phyloP scores from a whole-genome alignment of 1,139 yeast genomes.

The Insectozyma bohioensis region DNA sequence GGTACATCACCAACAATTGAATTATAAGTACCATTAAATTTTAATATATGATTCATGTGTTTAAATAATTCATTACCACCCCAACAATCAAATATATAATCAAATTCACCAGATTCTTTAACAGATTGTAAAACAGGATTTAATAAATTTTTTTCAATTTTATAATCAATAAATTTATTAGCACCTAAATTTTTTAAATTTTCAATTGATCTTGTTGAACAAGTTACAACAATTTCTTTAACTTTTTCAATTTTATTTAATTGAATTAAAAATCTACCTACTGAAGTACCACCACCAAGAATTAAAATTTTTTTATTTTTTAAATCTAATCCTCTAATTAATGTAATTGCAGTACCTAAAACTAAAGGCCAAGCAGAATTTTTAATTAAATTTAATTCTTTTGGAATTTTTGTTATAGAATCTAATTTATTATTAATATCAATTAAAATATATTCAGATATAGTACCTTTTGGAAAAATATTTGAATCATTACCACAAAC shows the following conservation, averaged over 20 bases:
- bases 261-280: constrained; percentile 63
- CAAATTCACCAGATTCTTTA: constrained; percentile 24
- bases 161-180: constrained; percentile 52
- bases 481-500: constrained; percentile 63
- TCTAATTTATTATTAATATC: constrained; percentile 43
- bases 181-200: constrained; percentile 52
- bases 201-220: constrained; percentile 33
- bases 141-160: constrained; percentile 21
- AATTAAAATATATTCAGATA: constrained; percentile 41
- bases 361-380: constrained; percentile 63
- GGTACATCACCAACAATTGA: constrained; percentile 44
- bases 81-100: constrained; percentile 31
- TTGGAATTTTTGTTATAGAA: constrained; percentile 48
- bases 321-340: constrained; percentile 26
- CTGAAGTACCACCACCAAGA: constrained; percentile 75
- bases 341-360: constrained; percentile 55
- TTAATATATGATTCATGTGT: constrained; percentile 27
- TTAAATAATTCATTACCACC: constrained; percentile 28
- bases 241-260: constrained; percentile 51
- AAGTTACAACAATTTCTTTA: constrained; percentile 44
- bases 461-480: constrained; percentile 57
- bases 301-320: constrained; percentile 43
- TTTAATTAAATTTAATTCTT: constrained; percentile 43
- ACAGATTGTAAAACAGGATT: constrained; percentile 26
- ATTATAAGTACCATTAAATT: constrained; percentile 42